Base-by-base conservation (phyloP, 345 rosid genomes). In the Erodium maritimum region DNA sequence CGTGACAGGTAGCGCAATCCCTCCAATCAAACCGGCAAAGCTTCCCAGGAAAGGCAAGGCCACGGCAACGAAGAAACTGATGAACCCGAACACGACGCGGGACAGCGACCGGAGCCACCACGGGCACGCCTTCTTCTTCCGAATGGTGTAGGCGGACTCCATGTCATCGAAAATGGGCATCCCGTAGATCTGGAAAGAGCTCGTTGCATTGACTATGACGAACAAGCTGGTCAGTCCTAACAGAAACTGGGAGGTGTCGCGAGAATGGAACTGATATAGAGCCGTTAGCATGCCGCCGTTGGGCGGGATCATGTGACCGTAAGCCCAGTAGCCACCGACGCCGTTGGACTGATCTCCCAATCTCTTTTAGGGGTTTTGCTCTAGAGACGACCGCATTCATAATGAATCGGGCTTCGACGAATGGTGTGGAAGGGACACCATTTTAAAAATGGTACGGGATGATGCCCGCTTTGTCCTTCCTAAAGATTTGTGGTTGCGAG, bases 151-250 rank as follows among this genome's bases (percentile, higher is more conserved):
- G 4, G 2, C 22, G 4, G 71, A 59, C 56, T 64, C 70, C 61
- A 66, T 34, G 23, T 54, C 63, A 13, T 69, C 74, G 19, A 64
- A 72, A 3, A 51, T n/a, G 13, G 77, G 65, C 70, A 58, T 76
- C 13, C 57, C 68, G 0, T 71, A 72, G 63, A 76, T 64, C 48
- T 48, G 74, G 66, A 63, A 72, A 0, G 80, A 64, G 66, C 69
- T 64, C 11, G 64, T 2, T 0, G 66, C 56, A 9, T 67, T 72
- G 5, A 67, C 50, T 14, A 67, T 54, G 17, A 72, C 65, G 4
- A 72, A 52, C 53, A 67, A 37, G 61, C 72, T 64, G 1, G 54
- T 69, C 5, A 73, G 21, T 12, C 70, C 63, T 9, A 59, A 54
- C 23, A 67, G 34, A 22, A 29, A 18, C 14, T 14, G 23, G 1